phyloP scores from a whole-genome alignment of 352 stramenopile genomes.

The Globisporangium uncinulatum region DNA sequence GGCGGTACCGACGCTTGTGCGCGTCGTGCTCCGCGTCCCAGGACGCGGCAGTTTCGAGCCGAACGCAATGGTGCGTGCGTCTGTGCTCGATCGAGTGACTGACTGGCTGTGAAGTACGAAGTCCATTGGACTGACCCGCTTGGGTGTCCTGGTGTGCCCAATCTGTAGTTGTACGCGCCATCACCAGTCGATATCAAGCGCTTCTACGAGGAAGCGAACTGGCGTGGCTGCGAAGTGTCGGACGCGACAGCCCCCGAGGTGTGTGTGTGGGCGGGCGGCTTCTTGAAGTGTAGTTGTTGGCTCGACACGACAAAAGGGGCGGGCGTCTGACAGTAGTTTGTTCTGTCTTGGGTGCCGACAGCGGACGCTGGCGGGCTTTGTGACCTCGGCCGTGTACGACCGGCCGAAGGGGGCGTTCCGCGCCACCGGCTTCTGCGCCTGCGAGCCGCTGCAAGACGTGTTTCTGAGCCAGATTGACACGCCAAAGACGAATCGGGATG shows the following conservation, averaged over 20 bases:
- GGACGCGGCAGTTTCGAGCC: slow-evolving; percentile 48
- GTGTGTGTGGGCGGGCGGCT: background rate
- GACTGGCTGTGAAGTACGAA: background rate
- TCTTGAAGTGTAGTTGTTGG: background rate
- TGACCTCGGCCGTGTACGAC: slow-evolving; percentile 79
- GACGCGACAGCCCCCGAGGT: slow-evolving; percentile 9
- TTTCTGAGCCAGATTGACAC: slow-evolving; percentile 22
- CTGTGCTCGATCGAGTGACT: background rate
- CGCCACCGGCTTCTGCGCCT: slow-evolving; percentile 57
- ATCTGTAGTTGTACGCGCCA: slow-evolving; percentile 27
- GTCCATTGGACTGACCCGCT: background rate
- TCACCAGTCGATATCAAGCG: slow-evolving; percentile 19
- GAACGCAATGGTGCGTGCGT: slow-evolving; percentile 53
- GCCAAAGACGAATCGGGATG: slow-evolving; percentile 5
- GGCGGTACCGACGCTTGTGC: slow-evolving; percentile 64
- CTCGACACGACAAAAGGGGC: background rate
- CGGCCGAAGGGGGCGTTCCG: slow-evolving; percentile 61
- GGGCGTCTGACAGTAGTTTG: background rate
- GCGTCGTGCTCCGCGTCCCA: slow-evolving; percentile 42
- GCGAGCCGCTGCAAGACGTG: slow-evolving; percentile 53
- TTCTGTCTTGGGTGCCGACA: slow-evolving; percentile 8
- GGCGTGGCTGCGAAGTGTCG: slow-evolving; percentile 24
- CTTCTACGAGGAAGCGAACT: slow-evolving; percentile 26
- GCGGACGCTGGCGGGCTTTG: slow-evolving; percentile 46
- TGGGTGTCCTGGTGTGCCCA: background rate